These are phyloP conservation scores for Dothidotthia symphoricarpi DNA, from an alignment of 2,329 filamentous ascomycete species.

Conservation along the genomic window DNA sequence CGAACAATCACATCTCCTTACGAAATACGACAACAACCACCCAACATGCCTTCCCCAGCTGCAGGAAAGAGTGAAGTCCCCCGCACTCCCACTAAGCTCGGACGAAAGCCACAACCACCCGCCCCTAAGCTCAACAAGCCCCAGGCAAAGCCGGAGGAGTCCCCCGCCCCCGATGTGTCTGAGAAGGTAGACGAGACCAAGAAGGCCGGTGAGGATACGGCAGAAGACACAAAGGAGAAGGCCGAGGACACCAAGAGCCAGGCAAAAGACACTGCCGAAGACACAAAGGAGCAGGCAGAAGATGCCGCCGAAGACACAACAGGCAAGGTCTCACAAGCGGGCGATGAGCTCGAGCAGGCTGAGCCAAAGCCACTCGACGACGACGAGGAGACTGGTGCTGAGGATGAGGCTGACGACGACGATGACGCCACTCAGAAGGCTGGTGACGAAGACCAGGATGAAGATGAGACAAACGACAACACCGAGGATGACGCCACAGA, in stretches of 20 bases:
- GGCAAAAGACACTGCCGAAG: conserved; percentile 33
- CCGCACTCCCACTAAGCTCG: conserved; percentile 54
- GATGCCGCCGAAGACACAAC: conserved; percentile 40
- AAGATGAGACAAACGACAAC: conserved; percentile 39
- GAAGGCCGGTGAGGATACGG: conserved; percentile 38
- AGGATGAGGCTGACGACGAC: conserved; percentile 24
- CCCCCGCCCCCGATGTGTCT: conserved; percentile 37
- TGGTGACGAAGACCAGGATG: conserved; percentile 48
- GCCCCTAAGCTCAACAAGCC: conserved; percentile 46
- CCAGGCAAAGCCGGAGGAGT: conserved; percentile 32
- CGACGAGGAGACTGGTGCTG: conserved; percentile 31
- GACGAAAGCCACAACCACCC: conserved; percentile 44
- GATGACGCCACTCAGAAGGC: conserved; percentile 47
- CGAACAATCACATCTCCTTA: conserved; percentile 32
- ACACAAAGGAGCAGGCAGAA: conserved; percentile 39
- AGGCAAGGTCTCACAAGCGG: conserved; percentile 51
- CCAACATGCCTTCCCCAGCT: conserved; percentile 52
- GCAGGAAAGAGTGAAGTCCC: conserved; percentile 51
- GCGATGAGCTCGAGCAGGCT: conserved; percentile 46
- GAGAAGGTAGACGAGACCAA: conserved; percentile 39
- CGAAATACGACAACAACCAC: conserved; percentile 22
- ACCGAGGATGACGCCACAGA: conserved; percentile 43
- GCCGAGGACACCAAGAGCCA: conserved; percentile 38
- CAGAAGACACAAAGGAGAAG: conserved; percentile 43
- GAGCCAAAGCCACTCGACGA: conserved; percentile 50